Percentiles rank a stretch among this genome's conserved stretches.
Conservation (phyloP, 768 basidiomycete genomes). For the Lactarius trivialis region DNA sequence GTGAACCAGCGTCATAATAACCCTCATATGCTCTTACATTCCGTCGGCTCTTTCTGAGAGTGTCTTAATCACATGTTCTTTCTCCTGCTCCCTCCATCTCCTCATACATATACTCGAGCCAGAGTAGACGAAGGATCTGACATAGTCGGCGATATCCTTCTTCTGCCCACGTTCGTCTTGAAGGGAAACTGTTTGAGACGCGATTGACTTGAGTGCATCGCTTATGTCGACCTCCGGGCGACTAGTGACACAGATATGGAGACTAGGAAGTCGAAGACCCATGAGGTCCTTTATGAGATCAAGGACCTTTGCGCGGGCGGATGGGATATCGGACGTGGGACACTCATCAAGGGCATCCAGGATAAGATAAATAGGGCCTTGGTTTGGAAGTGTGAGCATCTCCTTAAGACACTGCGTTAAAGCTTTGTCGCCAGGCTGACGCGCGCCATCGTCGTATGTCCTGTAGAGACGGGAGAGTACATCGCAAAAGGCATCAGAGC, state of each 20-base stretch:
- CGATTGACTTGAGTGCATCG: background rate
- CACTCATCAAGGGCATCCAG: background rate
- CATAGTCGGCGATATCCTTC: background rate
- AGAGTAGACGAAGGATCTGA: background rate
- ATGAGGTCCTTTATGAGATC: background rate
- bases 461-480: background rate
- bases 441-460: background rate
- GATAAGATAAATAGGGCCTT: background rate
- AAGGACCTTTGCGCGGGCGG: background rate
- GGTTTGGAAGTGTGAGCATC: background rate
- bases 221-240: background rate
- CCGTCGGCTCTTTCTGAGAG: background rate
- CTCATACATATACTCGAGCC: background rate
- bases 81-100: background rate
- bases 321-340: background rate
- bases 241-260: background rate
- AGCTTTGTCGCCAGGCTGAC: background rate
- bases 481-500: too few relatives aligned
- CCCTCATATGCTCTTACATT: too few relatives aligned
- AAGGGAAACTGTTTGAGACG: background rate
- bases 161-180: background rate
- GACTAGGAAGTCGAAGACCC: background rate
- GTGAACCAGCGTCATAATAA: too few relatives aligned
- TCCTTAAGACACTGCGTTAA: background rate
- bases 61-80: background rate